A percentile compares a stretch with the other conserved stretches of the same genome.
phyloP scores from a whole-genome alignment of 2,329 filamentous ascomycete genomes.

The Tricladium varicosporioides region DNA sequence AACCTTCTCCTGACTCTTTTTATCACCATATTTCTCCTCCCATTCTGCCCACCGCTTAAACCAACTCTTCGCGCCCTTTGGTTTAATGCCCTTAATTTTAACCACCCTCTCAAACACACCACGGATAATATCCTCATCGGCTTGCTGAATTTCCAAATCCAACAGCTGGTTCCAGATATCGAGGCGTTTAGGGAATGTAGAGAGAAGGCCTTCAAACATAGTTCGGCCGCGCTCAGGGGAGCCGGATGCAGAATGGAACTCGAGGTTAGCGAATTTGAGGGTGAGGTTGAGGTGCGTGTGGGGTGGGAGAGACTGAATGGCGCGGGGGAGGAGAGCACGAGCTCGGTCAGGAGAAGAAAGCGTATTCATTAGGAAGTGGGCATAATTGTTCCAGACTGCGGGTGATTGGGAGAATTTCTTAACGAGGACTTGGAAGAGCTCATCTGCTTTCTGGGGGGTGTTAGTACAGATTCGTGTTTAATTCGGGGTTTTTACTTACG shows the following conservation, averaged over 20 bases:
- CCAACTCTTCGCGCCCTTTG: conserved; percentile 78
- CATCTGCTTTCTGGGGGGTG: conserved; percentile 71
- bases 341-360: conserved; percentile 68
- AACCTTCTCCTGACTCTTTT: conserved; percentile 68
- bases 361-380: conserved; percentile 82
- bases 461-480: conserved; percentile 25
- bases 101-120: conserved; percentile 80
- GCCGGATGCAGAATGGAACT: conserved; percentile 81
- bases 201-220: conserved; percentile 85
- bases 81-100: conserved; percentile 69
- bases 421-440: conserved; percentile 78
- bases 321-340: conserved; percentile 75
- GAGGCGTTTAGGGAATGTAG: conserved; percentile 81
- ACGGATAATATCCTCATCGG: conserved; percentile 59
- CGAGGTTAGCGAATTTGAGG: conserved; percentile 84
- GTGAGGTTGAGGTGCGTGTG: conserved; percentile 69
- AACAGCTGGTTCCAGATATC: conserved; percentile 93
- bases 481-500: conserved; percentile 55
- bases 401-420: conserved; percentile 83
- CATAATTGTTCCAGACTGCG: conserved; percentile 90
- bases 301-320: conserved; percentile 75
- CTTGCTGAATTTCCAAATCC: conserved; percentile 72
- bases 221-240: conserved; percentile 90
- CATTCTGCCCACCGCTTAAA: conserved; percentile 92
- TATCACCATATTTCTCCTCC: conserved; percentile 72